Evolutionary conservation across 441 rosid species (phyloP).

Genomic region (Erodium texanum): DNA sequence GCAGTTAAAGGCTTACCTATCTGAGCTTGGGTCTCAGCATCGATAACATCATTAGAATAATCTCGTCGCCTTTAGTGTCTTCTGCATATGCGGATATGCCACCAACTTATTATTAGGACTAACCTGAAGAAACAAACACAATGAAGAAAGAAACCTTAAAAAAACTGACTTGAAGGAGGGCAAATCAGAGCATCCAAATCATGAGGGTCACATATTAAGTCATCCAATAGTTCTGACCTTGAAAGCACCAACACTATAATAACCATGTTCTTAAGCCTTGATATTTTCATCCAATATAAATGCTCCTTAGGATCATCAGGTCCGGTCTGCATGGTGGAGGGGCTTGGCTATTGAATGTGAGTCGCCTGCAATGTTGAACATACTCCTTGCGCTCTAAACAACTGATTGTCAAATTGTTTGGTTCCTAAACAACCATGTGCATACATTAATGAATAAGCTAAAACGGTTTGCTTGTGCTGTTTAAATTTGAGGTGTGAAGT

Average conservation of each 20-base stretch:
- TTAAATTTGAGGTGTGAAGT: too few species aligned
- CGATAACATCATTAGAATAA: constrained; percentile 49
- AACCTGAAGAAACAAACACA: constrained; percentile 28
- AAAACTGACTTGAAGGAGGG: neutral
- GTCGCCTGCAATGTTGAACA: constrained; percentile 59
- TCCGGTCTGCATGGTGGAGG: constrained; percentile 56
- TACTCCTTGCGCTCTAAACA: constrained; percentile 79
- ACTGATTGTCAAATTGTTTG: constrained; percentile 49
- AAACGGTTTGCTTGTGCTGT: too few species aligned
- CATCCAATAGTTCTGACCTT: constrained; percentile 31
- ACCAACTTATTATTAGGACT: constrained; percentile 68
- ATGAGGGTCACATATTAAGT: neutral
- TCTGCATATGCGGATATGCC: constrained; percentile 87
- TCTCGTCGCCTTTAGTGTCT: constrained; percentile 79
- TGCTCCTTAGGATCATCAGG: constrained; percentile 74
- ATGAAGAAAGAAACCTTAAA: constrained; percentile 5
- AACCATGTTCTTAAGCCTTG: constrained; percentile 47
- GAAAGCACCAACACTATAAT: constrained; percentile 54
- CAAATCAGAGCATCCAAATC: neutral
- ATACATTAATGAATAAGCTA: neutral
- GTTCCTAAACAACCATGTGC: constrained; percentile 33
- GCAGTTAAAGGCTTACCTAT: constrained; percentile 49
- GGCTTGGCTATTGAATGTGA: constrained; percentile 23
- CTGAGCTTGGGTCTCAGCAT: constrained; percentile 44
- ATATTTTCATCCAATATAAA: constrained; percentile 76